Evolutionary conservation across 306 rosid species (phyloP), one percentile per base, ranked within the genome.

Genomic region (Betula pendula): DNA sequence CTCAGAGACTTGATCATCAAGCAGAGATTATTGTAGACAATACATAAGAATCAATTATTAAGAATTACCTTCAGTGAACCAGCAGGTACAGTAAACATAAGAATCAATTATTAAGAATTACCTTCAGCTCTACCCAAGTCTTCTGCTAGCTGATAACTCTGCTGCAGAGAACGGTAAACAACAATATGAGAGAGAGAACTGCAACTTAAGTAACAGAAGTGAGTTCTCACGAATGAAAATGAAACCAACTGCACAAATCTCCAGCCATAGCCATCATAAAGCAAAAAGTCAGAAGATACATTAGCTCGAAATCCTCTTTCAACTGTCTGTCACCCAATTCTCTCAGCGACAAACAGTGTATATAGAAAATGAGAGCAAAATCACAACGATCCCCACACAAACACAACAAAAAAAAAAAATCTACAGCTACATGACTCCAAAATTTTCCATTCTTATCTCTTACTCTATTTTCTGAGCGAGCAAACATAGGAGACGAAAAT

Each of bases 41-140:
- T 14, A 50, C 43, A 72, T 6, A 50, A 44, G 42, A n/a, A n/a
- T n/a, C n/a, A n/a, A n/a, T n/a, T n/a, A n/a, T n/a, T n/a, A n/a
- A n/a, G n/a, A 74, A 42, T 84, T 85, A 92, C 98, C 98, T 90
- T 90, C 81, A 88, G 15, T 33, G 89, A 81, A 79, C 90, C 88
- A 52, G 82, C 71, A 13, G 93, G 82, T 80, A 90, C 44, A 40
- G 86, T n/a, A n/a, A n/a, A n/a, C n/a, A n/a, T n/a, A n/a, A n/a
- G n/a, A n/a, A n/a, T n/a, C n/a, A n/a, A n/a, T n/a, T n/a, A n/a
- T n/a, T n/a, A n/a, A n/a, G n/a, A n/a, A n/a, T 59, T 62, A 89
- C 84, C 82, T 94, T 97, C 5, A 87, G 96, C 97, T 92, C 89
- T 88, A 63, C 96, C 92, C 74, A 95, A 85, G 80, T 95, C 97